Percentiles rank a stretch among this genome's conserved stretches.
Evolutionary conservation across 2,329 filamentous ascomycete species (phyloP).

Genomic region (Westerdykella ornata): DNA sequence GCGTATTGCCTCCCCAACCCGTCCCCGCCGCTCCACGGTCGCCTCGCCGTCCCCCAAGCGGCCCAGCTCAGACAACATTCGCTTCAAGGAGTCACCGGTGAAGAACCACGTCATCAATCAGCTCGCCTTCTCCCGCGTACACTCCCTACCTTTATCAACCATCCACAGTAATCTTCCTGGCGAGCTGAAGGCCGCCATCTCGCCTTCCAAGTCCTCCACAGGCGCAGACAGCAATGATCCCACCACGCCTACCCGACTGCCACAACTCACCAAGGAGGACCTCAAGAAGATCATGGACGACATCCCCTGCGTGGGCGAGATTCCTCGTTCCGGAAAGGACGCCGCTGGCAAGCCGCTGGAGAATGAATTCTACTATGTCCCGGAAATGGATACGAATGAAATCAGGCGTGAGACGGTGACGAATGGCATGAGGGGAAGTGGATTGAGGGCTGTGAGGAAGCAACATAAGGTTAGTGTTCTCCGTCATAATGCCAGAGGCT

Average conservation of each 20-base stretch:
- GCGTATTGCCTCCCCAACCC: slow-evolving; percentile 6
- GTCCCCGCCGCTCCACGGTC: slow-evolving; percentile 20
- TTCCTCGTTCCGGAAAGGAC: slow-evolving; percentile 86
- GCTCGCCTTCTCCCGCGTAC: slow-evolving; percentile 86
- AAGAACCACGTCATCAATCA: slow-evolving; percentile 91
- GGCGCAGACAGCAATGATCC: slow-evolving; percentile 11
- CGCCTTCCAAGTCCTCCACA: slow-evolving; percentile 11
- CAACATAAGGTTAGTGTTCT: slow-evolving; percentile 77
- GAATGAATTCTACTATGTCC: slow-evolving; percentile 95
- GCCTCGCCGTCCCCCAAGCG: slow-evolving; percentile 27
- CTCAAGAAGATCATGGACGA: slow-evolving; percentile 67
- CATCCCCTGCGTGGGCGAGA: slow-evolving; percentile 77
- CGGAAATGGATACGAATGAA: slow-evolving; percentile 75
- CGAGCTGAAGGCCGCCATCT: slow-evolving; percentile 39
- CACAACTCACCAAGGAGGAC: slow-evolving; percentile 37
- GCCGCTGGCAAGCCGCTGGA: slow-evolving; percentile 89
- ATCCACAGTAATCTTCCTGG: slow-evolving; percentile 82
- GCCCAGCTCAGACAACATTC: slow-evolving; percentile 17
- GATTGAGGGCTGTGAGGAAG: slow-evolving; percentile 82
- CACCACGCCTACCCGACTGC: slow-evolving; percentile 16
- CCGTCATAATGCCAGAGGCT: slow-evolving; percentile 3
- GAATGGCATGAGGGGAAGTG: slow-evolving; percentile 79
- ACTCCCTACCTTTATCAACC: slow-evolving; percentile 81
- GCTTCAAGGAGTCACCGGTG: slow-evolving; percentile 44
- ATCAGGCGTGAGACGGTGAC: slow-evolving; percentile 75